phyloP scores from a whole-genome alignment of 2,329 filamentous ascomycete species.

The Alternaria ethzedia region DNA sequence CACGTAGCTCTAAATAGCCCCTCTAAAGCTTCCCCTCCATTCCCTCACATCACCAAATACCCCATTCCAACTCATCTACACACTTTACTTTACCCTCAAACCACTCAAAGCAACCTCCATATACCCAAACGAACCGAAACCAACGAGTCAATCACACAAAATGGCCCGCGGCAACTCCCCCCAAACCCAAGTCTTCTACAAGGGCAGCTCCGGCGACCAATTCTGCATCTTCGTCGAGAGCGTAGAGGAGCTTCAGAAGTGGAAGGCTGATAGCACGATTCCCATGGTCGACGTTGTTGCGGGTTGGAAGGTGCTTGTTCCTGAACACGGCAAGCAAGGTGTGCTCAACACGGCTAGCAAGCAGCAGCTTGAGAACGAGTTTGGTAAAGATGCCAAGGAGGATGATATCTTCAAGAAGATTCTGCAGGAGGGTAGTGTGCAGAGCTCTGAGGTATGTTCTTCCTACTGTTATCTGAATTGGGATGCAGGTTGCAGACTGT shows the following conservation, averaged over 20 bases:
- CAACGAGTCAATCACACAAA: slow-evolving; percentile 11
- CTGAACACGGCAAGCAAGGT: slow-evolving; percentile 86
- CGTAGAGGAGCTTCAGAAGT: slow-evolving; percentile 72
- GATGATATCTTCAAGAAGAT: slow-evolving; percentile 86
- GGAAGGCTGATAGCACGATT: slow-evolving; percentile 79
- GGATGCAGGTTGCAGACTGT: too few relatives aligned
- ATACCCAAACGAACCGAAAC: slow-evolving; percentile 6
- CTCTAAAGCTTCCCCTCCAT: slow-evolving; percentile 42
- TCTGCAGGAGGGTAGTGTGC: slow-evolving; percentile 70
- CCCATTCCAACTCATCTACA: too few relatives aligned
- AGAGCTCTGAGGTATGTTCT: slow-evolving; percentile 37
- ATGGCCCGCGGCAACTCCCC: slow-evolving; percentile 57
- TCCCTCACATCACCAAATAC: neutral
- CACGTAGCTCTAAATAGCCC: slow-evolving; percentile 38
- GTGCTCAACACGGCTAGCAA: slow-evolving; percentile 79
- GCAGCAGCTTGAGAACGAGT: slow-evolving; percentile 78
- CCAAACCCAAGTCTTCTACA: slow-evolving; percentile 83
- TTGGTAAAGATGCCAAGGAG: slow-evolving; percentile 73
- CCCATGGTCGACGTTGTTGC: slow-evolving; percentile 86
- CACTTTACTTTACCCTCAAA: too few relatives aligned
- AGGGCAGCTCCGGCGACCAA: slow-evolving; percentile 70
- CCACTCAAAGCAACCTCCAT: neutral
- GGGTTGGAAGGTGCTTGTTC: slow-evolving; percentile 87
- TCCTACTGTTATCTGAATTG: too few relatives aligned
- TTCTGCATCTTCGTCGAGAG: slow-evolving; percentile 72